phyloP scores from a whole-genome alignment of 139 green algal species.

The Auxenochlorella protothecoides region DNA sequence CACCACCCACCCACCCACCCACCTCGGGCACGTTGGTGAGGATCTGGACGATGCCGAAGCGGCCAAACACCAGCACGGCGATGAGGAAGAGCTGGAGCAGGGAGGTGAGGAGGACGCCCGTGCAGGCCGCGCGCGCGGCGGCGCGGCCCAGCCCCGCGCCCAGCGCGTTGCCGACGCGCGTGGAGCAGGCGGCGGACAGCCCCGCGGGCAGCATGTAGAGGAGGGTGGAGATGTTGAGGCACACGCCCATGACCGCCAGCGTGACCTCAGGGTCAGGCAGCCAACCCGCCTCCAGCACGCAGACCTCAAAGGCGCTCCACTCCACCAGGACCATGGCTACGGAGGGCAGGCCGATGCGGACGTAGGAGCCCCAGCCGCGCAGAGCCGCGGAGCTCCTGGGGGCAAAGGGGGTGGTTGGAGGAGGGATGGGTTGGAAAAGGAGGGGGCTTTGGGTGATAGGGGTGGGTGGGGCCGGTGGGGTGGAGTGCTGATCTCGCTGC shows the following conservation, averaged over 20 bases:
- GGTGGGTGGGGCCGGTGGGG: no score
- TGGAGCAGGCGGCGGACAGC: slow-evolving; percentile 6
- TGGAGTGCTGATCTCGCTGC: no score
- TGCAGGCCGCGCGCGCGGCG: slow-evolving; percentile 15
- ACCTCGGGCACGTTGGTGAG: slow-evolving; percentile 14
- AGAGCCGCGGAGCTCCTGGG: slow-evolving; percentile 48
- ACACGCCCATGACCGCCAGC: slow-evolving; percentile 66
- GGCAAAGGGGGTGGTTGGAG: no score
- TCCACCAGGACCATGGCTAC: slow-evolving; percentile 61
- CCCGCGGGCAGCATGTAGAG: slow-evolving; percentile 52
- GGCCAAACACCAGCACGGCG: not conserved
- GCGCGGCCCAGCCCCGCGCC: slow-evolving; percentile 12
- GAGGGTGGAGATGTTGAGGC: slow-evolving; percentile 52
- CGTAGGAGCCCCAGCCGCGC: slow-evolving; percentile 46
- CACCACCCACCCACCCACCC: not conserved
- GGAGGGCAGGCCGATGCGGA: slow-evolving; percentile 48
- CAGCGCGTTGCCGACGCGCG: slow-evolving; percentile 28
- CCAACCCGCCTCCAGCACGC: slow-evolving; percentile 43
- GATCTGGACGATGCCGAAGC: not conserved
- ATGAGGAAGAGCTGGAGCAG: slow-evolving; percentile 4
- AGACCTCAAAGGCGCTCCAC: slow-evolving; percentile 63
- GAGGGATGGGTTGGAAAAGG: not conserved
- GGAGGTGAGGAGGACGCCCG: not conserved
- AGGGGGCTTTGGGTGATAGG: not conserved
- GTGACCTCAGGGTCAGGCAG: slow-evolving; percentile 30